Base-by-base conservation (phyloP, 306 rosid species). In the Quillaja saponaria region DNA sequence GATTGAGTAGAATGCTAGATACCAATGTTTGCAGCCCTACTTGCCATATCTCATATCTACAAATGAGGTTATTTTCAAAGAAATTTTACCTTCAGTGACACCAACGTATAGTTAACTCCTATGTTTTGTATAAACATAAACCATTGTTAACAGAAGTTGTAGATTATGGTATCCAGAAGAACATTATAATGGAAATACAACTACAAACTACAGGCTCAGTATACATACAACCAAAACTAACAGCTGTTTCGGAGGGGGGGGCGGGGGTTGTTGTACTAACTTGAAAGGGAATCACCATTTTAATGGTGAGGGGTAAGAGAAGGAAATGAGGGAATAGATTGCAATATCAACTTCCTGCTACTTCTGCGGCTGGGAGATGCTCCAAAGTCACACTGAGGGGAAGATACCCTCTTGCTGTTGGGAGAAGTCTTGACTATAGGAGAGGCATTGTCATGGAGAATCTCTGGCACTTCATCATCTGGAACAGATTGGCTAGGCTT, bases 281-380 rank as follows among this genome's bases (percentile, higher is more conserved):
- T 44, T 20, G 0, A 13, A 15, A 34, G 33, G 58, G 63, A 34
- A 52, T 51, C 59, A 64, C 10, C 72, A 11, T 44, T 65, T 76
- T 67, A 85, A 42, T 84, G 88, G 63, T 77, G 88, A 33, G 84
- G 81, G 57, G 85, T 80, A 64, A 90, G 97, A 66, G 95, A 87
- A 42, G 97, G 95, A 66, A 87, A 90, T 2, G 95, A 84, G n/a
- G 97, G 91, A 64, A 87, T 87, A 28, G 95, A 87, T 46, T 82
- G 95, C 45, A 87, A 63, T 49, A 87, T 87, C 80, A 90, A 60
- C 76, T 84, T 90, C 86, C 97, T 85, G 55, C 97, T 88, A 13
- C 83, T 73, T 70, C 86, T 70, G 47, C 86, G 87, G 49, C 76
- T 66, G 9, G 92, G 90, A 8, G 91, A 84, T 15, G 82, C 60